Evolutionary conservation across 2,329 filamentous ascomycete species (phyloP).

Genomic region (Trichoderma hamatum): DNA sequence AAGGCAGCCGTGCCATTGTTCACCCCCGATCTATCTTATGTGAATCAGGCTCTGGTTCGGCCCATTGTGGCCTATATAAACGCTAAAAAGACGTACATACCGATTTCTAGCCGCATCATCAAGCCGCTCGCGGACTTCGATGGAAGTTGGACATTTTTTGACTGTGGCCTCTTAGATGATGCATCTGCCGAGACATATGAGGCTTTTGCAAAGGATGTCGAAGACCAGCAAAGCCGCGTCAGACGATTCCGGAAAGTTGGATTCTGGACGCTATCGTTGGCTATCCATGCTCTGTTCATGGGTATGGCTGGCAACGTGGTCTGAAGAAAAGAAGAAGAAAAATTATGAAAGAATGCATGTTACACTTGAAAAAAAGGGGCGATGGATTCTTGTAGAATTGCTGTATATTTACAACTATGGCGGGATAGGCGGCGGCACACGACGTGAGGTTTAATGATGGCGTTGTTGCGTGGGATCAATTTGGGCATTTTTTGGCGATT

Average conservation of each 20-base stretch:
- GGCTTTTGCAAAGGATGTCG: constrained; percentile 88
- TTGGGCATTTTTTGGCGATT: constrained; percentile 18
- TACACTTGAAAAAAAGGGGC: not conserved
- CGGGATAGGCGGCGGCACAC: constrained; percentile 12
- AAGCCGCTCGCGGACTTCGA: constrained; percentile 90
- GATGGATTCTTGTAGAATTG: constrained; percentile 22
- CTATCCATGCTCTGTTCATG: constrained; percentile 91
- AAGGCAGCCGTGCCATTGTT: constrained; percentile 92
- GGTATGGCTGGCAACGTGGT: constrained; percentile 85
- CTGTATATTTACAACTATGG: constrained; percentile 27
- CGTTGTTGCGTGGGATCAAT: constrained; percentile 17
- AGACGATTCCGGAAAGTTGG: constrained; percentile 93
- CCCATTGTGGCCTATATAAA: constrained; percentile 99
- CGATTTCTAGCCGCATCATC: constrained; percentile 90
- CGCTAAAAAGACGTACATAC: constrained; percentile 90
- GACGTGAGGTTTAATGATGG: constrained; percentile 22
- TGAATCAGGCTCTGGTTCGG: constrained; percentile 91
- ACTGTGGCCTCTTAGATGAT: constrained; percentile 93
- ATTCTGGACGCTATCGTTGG: constrained; percentile 91
- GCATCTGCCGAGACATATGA: constrained; percentile 91
- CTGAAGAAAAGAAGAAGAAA: constrained; percentile 35
- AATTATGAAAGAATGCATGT: not conserved
- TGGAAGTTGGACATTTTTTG: constrained; percentile 91
- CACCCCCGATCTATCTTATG: constrained; percentile 87
- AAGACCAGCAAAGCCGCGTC: constrained; percentile 83